These are phyloP conservation scores for Aspergillus pseudoterreus DNA, from an alignment of 2,329 filamentous ascomycete genomes.

Conservation along the genomic window DNA sequence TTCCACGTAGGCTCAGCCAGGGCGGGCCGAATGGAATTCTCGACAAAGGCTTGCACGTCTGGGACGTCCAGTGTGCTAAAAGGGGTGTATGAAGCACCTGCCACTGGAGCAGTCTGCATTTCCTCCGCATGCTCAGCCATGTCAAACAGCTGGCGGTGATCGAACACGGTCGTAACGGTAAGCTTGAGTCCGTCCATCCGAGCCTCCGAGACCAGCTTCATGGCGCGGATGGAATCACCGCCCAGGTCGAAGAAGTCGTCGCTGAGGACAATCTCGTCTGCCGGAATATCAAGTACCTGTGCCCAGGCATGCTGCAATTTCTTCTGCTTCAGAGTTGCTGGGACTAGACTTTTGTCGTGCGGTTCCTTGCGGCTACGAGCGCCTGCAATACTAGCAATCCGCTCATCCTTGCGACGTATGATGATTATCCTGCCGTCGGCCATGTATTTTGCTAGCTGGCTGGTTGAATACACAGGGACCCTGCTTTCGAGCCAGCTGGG, in stretches of 20 bases:
- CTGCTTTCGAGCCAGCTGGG: background rate
- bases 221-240: conserved; percentile 23
- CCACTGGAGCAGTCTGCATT: background rate
- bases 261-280: background rate
- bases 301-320: conserved; percentile 5
- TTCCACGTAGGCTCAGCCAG: background rate
- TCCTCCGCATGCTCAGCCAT: background rate
- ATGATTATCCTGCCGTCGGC: background rate
- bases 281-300: conserved; percentile 1
- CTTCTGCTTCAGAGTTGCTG: background rate
- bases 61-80: background rate
- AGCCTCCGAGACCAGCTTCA: conserved; percentile 2
- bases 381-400: background rate
- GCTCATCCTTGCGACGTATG: background rate
- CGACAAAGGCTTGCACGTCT: background rate
- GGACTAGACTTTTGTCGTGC: background rate
- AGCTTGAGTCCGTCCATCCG: background rate
- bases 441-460: background rate
- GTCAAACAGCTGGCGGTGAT: background rate
- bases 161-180: background rate
- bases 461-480: background rate
- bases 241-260: conserved; percentile 4
- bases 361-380: conserved; percentile 14
- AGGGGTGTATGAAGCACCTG: background rate
- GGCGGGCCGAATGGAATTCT: background rate